Evolutionary conservation across 441 rosid species (phyloP), one percentile per base, ranked within the genome.

Genomic region (Mallotus repandus): DNA sequence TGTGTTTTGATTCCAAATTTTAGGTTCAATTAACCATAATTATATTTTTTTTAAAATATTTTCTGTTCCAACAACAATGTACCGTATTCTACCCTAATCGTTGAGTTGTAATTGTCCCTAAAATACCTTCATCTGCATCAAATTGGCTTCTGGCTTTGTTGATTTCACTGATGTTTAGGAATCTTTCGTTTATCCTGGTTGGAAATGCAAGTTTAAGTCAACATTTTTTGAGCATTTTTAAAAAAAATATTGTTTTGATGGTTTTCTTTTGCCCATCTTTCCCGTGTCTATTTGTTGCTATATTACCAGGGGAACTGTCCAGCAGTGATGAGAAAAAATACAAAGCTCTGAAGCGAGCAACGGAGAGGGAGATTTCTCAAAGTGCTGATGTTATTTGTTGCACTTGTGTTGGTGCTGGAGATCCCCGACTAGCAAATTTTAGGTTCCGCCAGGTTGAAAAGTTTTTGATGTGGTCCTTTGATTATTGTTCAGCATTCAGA

Each of bases 341-440:
- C 87, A 91, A 96, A 86, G 93, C 93, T 52, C 76, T 96, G 72
- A 96, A 96, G 88, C 93, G 98, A 48, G 95, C 95, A 55, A 94
- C 97, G 35, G 99, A 96, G 83, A 87, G 98, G 61, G 99, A 94
- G 85, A 94, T 96, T 82, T 89, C 97, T 45, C 99, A 96, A 84
- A 96, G 98, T 80, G 99, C 99, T 74, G 99, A 96, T 85, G 99
- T 96, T 79, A 96, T 96, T 75, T 96, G 99, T 83, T 92, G 98
- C 83, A 96, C 99, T 7, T 96, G 97, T 81, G 97, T 92, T 79
- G 99, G 99, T 80, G 98, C 98, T 80, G 99, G 97, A 72, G 98
- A 96, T 87, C 99, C 94, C 63, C 91, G 99, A 43, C 77, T 96
- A 75, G 85, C 97, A 70, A 96, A 96, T 85, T 94, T 92, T 88